Base-by-base conservation (phyloP, 305 asterid species). In the Caryopteris hybrid region DNA sequence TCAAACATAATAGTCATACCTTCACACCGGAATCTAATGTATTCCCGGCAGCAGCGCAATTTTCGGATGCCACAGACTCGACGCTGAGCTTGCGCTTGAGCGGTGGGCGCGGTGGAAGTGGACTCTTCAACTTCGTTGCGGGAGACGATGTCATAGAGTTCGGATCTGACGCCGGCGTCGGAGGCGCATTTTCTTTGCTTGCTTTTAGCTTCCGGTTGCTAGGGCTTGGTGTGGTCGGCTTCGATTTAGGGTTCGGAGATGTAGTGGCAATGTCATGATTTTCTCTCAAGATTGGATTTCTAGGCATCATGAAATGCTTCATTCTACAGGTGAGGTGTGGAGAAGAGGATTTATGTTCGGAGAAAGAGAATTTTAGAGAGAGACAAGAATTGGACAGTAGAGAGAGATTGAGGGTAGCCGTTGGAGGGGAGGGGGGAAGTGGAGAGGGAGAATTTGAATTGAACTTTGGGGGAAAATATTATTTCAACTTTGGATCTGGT, bases 31-130 rank as follows among this genome's bases (percentile, higher is more conserved):
- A 86, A 78, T 95, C 96, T 5, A 73, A 52, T 18, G 81, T 68
- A 66, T 79, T 80, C 18, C 54, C 42, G 42, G 77, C 61, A 43
- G 76, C 67, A 29, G 58, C 68, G 16, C 69, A 71, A 58, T 69
- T 80, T 48, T 89, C 95, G 20, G 83, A 60, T 5, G 63, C 72
- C 55, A 31, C 78, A 8, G 91, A 45, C 66, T 93, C 99, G 42
- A 79, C 80, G 63, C 84, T 77, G 80, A 86, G 96, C 86, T 89
- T 88, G 78, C 97, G 81, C 81, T 91, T 94, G 74, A 82, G 94
- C 16, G 93, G 95, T 8, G 97, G 99, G 62, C 98, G 76, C 0
- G 98, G 99, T 0, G 98, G 99, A 41, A 91, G 96, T 23, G 96
- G 89, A 60, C 95, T 86, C 78, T 79, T 93, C 77, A 84, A 61